phyloP scores from a whole-genome alignment of 805 yeast species.

The Clavispora santaluciae region DNA sequence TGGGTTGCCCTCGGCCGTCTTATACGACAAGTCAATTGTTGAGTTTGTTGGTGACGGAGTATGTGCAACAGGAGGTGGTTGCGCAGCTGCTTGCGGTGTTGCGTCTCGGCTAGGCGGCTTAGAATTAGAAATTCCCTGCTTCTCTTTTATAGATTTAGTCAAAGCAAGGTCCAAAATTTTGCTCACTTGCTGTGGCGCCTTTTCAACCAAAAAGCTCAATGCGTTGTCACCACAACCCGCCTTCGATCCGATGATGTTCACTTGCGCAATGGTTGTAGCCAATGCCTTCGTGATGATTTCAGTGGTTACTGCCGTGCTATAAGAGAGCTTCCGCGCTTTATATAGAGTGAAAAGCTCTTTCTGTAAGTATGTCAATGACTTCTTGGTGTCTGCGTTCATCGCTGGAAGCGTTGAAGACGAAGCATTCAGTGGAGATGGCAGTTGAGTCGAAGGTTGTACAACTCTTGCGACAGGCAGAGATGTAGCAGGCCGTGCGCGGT shows the following conservation, averaged over 20 bases:
- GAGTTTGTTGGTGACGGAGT: neutral
- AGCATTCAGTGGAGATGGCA: neutral
- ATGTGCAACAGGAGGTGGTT: neutral
- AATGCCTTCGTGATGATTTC: conserved; percentile 83
- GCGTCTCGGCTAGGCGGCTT: conserved; percentile 14
- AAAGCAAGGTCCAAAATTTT: conserved; percentile 75
- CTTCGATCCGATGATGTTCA: conserved; percentile 80
- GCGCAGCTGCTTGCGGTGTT: conserved; percentile 10
- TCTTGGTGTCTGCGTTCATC: conserved; percentile 57
- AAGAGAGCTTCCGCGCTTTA: conserved; percentile 63
- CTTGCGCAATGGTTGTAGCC: conserved; percentile 90
- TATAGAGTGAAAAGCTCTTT: conserved; percentile 79
- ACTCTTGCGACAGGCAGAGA: conserved; percentile 4
- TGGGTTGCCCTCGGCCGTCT: neutral
- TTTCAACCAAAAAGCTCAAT: conserved; percentile 69
- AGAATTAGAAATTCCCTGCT: conserved; percentile 21
- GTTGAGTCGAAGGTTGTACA: conserved; percentile 6
- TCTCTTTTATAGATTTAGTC: conserved; percentile 63
- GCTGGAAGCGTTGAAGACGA: conserved; percentile 13
- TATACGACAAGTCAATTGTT: neutral
- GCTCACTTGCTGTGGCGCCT: conserved; percentile 76
- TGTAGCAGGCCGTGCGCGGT: conserved; percentile 25
- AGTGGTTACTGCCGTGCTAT: conserved; percentile 78
- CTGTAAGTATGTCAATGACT: conserved; percentile 77
- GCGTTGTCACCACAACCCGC: conserved; percentile 80